Evolutionary conservation across 1,284 basidiomycete species (phyloP).

Genomic region (Pyrrhoderma lamaoense): DNA sequence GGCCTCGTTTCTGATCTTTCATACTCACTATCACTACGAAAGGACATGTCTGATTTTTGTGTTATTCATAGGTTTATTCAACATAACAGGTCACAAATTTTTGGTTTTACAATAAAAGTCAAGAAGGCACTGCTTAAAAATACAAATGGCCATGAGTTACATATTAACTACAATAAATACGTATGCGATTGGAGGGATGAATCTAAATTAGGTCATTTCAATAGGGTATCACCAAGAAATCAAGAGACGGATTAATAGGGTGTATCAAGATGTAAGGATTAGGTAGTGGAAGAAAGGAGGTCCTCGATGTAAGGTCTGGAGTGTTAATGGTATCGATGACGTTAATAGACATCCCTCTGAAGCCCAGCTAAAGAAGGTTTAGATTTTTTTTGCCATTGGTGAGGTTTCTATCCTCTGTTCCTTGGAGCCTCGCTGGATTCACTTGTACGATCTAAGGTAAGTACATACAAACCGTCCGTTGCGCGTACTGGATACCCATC

Average conservation of each 20-base stretch:
- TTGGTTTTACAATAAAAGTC: no score
- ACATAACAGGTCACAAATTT: neutral
- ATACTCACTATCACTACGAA: no score
- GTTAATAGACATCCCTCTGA: no score
- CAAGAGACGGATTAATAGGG: no score
- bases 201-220: no score
- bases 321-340: neutral
- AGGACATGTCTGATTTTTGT: no score
- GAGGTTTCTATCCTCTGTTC: neutral
- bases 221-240: neutral
- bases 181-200: neutral
- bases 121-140: no score
- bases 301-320: neutral
- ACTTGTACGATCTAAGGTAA: slow-evolving; percentile 1
- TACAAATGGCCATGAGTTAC: no score
- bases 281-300: no score
- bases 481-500: slow-evolving; percentile 11
- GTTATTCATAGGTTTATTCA: neutral
- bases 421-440: neutral
- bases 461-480: slow-evolving; percentile 9
- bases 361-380: no score
- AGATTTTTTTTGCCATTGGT: neutral
- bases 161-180: neutral
- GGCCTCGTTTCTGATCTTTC: slow-evolving; percentile 6
- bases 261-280: neutral